phyloP scores from a whole-genome alignment of 441 rosid species.

The Gossypium gossypioides region DNA sequence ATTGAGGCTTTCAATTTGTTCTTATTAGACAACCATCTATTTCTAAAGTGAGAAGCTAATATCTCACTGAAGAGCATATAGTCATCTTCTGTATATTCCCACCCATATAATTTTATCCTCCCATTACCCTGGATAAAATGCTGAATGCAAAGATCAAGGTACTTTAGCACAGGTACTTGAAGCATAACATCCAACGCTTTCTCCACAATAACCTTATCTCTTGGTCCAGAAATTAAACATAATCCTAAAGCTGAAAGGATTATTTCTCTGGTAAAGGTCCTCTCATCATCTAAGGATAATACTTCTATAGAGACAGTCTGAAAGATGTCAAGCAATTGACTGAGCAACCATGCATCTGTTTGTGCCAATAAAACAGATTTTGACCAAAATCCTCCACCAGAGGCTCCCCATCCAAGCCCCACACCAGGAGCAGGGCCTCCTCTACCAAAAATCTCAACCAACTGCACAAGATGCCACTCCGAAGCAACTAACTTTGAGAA shows the following conservation, averaged over 20 bases:
- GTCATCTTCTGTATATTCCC: conserved; percentile 45
- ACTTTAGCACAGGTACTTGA: conserved; percentile 45
- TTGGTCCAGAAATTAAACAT: conserved; percentile 60
- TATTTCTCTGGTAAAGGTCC: conserved; percentile 23
- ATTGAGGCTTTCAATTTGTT: conserved; percentile 34
- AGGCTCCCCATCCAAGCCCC: conserved; percentile 89
- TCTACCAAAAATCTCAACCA: conserved; percentile 63
- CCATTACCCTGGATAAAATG: conserved; percentile 31
- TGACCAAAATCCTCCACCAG: conserved; percentile 88
- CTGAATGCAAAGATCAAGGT: conserved; percentile 32
- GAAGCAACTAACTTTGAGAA: conserved; percentile 41
- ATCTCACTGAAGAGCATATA: conserved; percentile 36
- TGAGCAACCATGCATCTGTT: conserved; percentile 50
- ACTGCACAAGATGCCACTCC: conserved; percentile 51
- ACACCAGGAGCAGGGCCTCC: conserved; percentile 88
- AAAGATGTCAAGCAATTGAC: conserved; percentile 43
- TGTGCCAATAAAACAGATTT: conserved; percentile 49
- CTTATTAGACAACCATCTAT: conserved; percentile 60
- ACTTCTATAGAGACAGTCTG: conserved; percentile 18
- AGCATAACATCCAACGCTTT: conserved; percentile 54
- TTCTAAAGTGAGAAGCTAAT: conserved; percentile 58
- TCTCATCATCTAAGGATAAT: conserved; percentile 27
- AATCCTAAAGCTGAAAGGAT: conserved; percentile 50
- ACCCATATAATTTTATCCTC: conserved; percentile 26
- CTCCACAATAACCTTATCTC: conserved; percentile 47